Evolutionary conservation across 176 grass and related monocot species (phyloP).

Genomic region (Eleusine indica): DNA sequence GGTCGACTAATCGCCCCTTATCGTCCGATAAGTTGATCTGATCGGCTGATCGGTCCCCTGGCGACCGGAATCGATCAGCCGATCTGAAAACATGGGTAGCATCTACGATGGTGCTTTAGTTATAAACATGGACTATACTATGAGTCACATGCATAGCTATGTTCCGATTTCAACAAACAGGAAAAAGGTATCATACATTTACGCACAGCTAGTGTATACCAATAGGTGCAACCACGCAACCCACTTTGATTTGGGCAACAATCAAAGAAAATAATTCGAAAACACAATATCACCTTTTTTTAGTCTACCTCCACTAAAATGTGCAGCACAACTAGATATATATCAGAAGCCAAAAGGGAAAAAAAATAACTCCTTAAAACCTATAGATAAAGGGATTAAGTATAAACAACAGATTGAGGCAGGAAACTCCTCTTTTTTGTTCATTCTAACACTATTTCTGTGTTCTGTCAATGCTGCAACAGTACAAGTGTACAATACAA

Average conservation of each 20-base stretch:
- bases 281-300: too few species aligned
- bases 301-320: too few species aligned
- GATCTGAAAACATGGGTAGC: neutral
- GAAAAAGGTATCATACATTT: neutral
- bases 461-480: neutral
- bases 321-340: too few species aligned
- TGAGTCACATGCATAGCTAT: neutral
- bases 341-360: too few species aligned
- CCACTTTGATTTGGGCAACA: neutral
- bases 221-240: neutral
- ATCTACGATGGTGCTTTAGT: neutral
- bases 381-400: neutral
- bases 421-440: neutral
- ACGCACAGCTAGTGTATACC: neutral
- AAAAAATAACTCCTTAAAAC: neutral
- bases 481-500: neutral
- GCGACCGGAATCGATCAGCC: too few species aligned
- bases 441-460: neutral
- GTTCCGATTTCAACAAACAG: neutral
- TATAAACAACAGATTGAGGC: neutral
- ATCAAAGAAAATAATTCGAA: too few species aligned
- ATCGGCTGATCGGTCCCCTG: too few species aligned
- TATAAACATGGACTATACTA: slow-evolving; percentile 14
- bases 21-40: too few species aligned
- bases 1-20: too few species aligned